A percentile compares a stretch with the other conserved stretches of the same genome.
Conservation (phyloP, 2,329 filamentous ascomycete genomes). For the Claviceps africana region DNA sequence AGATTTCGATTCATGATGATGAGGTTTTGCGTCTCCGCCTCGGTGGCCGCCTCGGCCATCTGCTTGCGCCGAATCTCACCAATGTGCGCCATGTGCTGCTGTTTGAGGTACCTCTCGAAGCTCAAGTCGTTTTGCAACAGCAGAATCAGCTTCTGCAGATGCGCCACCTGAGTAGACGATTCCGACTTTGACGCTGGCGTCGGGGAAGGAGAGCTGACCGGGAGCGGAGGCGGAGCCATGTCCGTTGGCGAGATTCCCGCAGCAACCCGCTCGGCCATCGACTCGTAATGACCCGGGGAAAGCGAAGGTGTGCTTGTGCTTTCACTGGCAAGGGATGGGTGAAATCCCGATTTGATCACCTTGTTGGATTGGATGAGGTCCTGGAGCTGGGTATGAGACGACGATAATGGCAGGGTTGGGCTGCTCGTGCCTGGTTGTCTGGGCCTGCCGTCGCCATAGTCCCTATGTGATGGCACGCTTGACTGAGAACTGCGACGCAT, state of each 20-base stretch:
- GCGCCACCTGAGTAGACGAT: slow-evolving; percentile 28
- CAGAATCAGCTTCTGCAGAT: slow-evolving; percentile 60
- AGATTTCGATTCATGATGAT: slow-evolving; percentile 63
- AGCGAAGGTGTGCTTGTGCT: slow-evolving; percentile 44
- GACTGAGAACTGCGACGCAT: slow-evolving; percentile 33
- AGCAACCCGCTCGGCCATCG: slow-evolving; percentile 23
- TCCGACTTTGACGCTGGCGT: slow-evolving; percentile 20
- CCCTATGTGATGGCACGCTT: slow-evolving; percentile 34
- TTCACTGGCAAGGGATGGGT: slow-evolving; percentile 42
- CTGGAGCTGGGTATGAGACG: slow-evolving; percentile 42
- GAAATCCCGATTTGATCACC: slow-evolving; percentile 39
- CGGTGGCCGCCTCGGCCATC: slow-evolving; percentile 61
- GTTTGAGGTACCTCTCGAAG: slow-evolving; percentile 72
- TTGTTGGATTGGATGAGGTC: slow-evolving; percentile 49
- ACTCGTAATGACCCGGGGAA: slow-evolving; percentile 36
- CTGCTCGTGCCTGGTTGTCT: slow-evolving; percentile 37
- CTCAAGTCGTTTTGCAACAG: slow-evolving; percentile 67
- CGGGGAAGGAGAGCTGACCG: slow-evolving; percentile 15
- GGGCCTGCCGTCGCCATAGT: slow-evolving; percentile 27
- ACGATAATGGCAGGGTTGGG: slow-evolving; percentile 40
- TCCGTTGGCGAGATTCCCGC: slow-evolving; percentile 7
- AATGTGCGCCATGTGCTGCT: slow-evolving; percentile 71
- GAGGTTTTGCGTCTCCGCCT: slow-evolving; percentile 70
- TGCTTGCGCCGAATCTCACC: slow-evolving; percentile 63
- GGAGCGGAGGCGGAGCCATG: slow-evolving; percentile 12